Base-by-base conservation (phyloP, 108 stramenopile genomes). In the Hondaea fermentalgiana region DNA sequence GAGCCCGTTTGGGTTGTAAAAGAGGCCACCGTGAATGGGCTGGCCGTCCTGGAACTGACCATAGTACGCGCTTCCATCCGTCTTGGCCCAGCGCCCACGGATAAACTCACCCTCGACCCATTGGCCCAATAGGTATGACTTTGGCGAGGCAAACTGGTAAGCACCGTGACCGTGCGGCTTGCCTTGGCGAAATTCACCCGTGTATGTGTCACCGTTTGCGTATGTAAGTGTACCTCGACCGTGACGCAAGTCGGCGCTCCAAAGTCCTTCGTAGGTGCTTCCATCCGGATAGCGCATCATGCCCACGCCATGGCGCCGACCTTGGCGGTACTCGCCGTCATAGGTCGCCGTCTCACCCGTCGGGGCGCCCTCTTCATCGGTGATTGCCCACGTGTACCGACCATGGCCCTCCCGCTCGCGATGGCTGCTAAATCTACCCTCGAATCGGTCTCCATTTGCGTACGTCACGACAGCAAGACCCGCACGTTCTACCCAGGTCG, bases 111-210 rank as follows among this genome's bases (percentile, higher is more conserved):
- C 51, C 1, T 53, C 76, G 25, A 12, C 51, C 76, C 76, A 83
- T 17, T 53, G 19, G 51, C 76, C 76, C 76, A 83, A 23, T 53
- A 83, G 51, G 12, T 83, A 53, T n/a, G 49, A 53, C 76, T 83
- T 53, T 23, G 76, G 76, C 45, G 45, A 53, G 0, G 76, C 76
- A 23, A 83, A 83, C 1, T 53, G 49, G 28, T 83, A 83, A 16
- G 76, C 76, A 45, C 76, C 76, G 76, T 83, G 76, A 43, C 76
- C 76, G n/a, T 83, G 45, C 76, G 45, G 45, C 51, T 83, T 53
- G 45, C n/a, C 23, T 6, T 10, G 17, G 25, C 45, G n/a, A 47
- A 47, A 83, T 10, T 12, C 49, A 16, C 76, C 76, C n/a, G 49
- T 83, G 51, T 53, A 83, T 6, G 51, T 53, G 28, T 83, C 76